These are phyloP conservation scores for Galerina marginata DNA, from an alignment of 768 basidiomycete species.

Conservation along the genomic window DNA sequence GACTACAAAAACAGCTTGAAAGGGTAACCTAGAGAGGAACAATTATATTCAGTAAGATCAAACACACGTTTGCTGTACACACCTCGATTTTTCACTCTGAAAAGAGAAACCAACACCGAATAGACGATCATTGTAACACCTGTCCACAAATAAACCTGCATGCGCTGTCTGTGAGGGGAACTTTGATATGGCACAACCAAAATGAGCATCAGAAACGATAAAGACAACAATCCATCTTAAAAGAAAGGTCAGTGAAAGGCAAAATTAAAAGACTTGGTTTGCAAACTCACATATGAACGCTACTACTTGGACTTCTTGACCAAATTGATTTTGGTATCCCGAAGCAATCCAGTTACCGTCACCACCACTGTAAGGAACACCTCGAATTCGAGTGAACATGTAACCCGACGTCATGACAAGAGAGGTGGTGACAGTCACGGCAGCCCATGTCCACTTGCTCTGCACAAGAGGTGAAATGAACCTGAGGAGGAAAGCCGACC, in stretches of 20 bases:
- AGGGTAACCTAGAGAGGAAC: constrained; percentile 63
- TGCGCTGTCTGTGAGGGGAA: constrained; percentile 75
- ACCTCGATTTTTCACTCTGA: constrained; percentile 92
- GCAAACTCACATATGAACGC: constrained; percentile 77
- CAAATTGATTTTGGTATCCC: constrained; percentile 90
- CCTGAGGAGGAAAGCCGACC: constrained; percentile 55
- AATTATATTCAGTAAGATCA: not conserved
- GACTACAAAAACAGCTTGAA: constrained; percentile 75
- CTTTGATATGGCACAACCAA: constrained; percentile 80
- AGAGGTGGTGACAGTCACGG: constrained; percentile 57
- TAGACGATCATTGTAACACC: constrained; percentile 82
- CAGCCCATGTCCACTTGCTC: constrained; percentile 82
- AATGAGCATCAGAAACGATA: constrained; percentile 80
- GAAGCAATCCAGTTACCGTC: constrained; percentile 82
- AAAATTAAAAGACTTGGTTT: not conserved
- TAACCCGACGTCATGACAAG: constrained; percentile 91
- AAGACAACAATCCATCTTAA: constrained; percentile 83
- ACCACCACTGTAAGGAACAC: constrained; percentile 67
- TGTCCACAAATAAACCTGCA: constrained; percentile 91
- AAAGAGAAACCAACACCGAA: constrained; percentile 84
- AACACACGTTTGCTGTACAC: constrained; percentile 21
- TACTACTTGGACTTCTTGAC: constrained; percentile 91
- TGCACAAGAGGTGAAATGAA: constrained; percentile 68
- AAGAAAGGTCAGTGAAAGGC: constrained; percentile 12
- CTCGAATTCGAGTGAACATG: constrained; percentile 96